Conservation (phyloP, 164 flowering plant species). For the Platanus orientalis region DNA sequence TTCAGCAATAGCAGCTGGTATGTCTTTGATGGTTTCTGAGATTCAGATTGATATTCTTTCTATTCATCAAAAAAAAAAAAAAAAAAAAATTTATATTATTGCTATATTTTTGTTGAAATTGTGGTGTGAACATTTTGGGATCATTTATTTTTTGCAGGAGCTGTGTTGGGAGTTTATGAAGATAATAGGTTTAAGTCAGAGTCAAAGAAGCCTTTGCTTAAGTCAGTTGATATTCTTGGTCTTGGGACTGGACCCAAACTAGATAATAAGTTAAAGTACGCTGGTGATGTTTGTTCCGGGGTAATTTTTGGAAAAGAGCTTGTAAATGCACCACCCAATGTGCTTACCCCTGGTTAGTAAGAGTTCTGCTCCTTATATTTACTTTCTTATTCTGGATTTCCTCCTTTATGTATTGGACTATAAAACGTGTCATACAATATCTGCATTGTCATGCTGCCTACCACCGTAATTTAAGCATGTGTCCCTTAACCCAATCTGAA, state of each 20-base stretch:
- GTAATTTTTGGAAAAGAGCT: conserved; percentile 57
- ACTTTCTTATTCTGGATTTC: background rate
- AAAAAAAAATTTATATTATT: no score
- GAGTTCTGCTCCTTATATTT: background rate
- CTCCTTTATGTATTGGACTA: background rate
- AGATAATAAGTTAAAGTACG: conserved; percentile 56
- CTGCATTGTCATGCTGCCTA: no score
- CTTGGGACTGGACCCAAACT: conserved; percentile 74
- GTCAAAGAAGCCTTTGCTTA: conserved; percentile 57
- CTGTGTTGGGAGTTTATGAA: conserved; percentile 70
- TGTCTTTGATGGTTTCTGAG: background rate
- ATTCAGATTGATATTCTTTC: conserved; percentile 3
- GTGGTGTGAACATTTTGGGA: background rate
- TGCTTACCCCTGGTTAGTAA: conserved; percentile 36
- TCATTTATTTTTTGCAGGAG: conserved; percentile 40
- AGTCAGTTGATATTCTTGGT: conserved; percentile 83
- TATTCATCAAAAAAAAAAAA: no score
- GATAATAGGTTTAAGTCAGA: conserved; percentile 86
- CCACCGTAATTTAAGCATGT: no score
- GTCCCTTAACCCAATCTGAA: no score
- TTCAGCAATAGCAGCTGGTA: conserved; percentile 83
- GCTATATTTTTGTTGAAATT: background rate
- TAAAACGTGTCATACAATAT: no score
- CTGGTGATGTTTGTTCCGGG: conserved; percentile 49
- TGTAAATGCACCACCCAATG: background rate